phyloP scores from a whole-genome alignment of 192 early-diverging fungal species.

The Coemansia sp. region DNA sequence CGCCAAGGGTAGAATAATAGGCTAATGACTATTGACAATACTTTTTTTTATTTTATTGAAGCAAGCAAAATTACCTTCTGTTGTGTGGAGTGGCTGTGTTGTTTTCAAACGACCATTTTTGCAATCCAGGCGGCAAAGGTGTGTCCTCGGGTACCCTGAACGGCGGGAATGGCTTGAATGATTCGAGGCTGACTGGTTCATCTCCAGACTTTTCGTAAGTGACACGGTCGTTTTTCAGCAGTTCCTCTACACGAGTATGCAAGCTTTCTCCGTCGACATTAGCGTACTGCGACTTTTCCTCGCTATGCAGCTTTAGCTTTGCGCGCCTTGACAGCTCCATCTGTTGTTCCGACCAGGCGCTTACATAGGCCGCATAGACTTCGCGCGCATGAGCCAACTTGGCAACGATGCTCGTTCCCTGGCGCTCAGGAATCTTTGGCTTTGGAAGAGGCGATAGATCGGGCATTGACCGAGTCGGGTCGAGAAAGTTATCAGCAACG shows the following conservation, averaged over 20 bases:
- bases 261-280: conserved; percentile 35
- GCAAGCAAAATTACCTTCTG: not conserved
- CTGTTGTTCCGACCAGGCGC: conserved; percentile 42
- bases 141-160: conserved; percentile 37
- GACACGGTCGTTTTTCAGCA: conserved; percentile 44
- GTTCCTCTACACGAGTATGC: conserved; percentile 37
- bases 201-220: conserved; percentile 40
- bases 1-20: not conserved
- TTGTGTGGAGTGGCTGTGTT: conserved; percentile 34
- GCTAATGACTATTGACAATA: not conserved
- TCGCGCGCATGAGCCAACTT: conserved; percentile 43
- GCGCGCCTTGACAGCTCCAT: conserved; percentile 46
- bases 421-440: conserved; percentile 28
- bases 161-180: conserved; percentile 48
- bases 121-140: conserved; percentile 42
- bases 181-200: conserved; percentile 34
- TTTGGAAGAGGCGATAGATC: conserved; percentile 48
- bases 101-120: conserved; percentile 45
- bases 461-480: conserved; percentile 42
- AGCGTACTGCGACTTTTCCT: conserved; percentile 30
- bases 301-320: conserved; percentile 21
- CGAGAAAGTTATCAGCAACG: conserved; percentile 61
- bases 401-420: conserved; percentile 35
- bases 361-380: conserved; percentile 43
- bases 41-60: not conserved